Percentiles rank a stretch among this genome's conserved stretches.
Evolutionary conservation across 1,139 yeast species (phyloP).

Genomic region (Citeromyces hawaiiensis): DNA sequence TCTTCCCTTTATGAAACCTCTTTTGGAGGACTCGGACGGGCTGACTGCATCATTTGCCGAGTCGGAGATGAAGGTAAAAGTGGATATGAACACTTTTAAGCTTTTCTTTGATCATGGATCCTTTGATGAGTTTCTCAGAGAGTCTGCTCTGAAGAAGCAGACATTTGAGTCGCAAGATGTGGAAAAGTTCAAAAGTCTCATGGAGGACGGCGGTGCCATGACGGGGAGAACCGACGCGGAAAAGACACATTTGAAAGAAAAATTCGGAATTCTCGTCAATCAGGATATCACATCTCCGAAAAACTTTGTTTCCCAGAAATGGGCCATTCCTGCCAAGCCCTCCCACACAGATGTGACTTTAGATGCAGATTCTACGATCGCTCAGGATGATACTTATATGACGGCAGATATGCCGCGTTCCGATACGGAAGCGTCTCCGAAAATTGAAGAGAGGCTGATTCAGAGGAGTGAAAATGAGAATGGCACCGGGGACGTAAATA

Average conservation of each 20-base stretch:
- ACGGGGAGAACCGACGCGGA: conserved; percentile 2
- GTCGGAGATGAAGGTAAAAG: conserved; percentile 69
- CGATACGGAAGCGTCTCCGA: not conserved
- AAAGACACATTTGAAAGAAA: conserved; percentile 1
- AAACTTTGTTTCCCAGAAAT: conserved; percentile 3
- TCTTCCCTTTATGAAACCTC: conserved; percentile 61
- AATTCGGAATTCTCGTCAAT: not conserved
- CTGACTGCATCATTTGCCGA: conserved; percentile 32
- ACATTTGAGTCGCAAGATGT: conserved; percentile 6
- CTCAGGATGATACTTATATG: conserved; percentile 11
- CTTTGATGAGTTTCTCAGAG: conserved; percentile 65
- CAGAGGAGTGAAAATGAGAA: not conserved
- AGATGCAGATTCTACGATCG: conserved; percentile 21
- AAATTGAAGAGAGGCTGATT: not conserved
- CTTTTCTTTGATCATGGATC: conserved; percentile 76
- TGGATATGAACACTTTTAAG: conserved; percentile 69
- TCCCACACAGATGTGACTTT: conserved; percentile 13
- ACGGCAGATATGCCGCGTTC: not conserved
- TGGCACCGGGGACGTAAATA: not conserved
- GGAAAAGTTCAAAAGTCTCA: conserved; percentile 16
- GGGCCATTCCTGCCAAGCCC: conserved; percentile 2
- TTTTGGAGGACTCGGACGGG: conserved; percentile 26
- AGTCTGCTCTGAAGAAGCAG: conserved; percentile 24
- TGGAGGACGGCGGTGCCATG: conserved; percentile 15
- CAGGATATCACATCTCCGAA: not conserved